Conservation (phyloP, 331 rosid species). For the Malus hybrid region DNA sequence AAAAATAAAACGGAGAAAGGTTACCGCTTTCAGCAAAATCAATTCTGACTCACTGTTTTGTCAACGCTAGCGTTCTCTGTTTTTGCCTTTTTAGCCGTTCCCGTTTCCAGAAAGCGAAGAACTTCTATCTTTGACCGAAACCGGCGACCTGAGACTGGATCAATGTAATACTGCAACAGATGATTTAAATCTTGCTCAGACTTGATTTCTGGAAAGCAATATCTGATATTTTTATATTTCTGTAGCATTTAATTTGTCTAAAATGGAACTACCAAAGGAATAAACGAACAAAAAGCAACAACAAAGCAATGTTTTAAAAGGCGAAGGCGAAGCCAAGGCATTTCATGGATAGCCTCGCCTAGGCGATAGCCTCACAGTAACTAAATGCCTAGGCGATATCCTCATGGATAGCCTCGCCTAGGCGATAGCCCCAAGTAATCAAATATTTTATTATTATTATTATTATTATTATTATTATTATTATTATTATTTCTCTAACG, state of each 20-base stretch:
- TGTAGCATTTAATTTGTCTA: neutral
- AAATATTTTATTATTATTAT: no score
- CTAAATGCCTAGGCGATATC: no score
- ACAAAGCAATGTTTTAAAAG: neutral
- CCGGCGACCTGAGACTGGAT: constrained; percentile 37
- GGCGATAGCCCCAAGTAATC: no score
- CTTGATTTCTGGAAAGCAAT: neutral
- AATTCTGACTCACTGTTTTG: constrained; percentile 22
- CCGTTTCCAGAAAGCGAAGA: constrained; percentile 43
- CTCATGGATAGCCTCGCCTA: no score
- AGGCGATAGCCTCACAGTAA: no score
- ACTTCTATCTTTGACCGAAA: constrained; percentile 59
- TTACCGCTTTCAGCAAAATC: neutral
- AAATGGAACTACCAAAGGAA: neutral
- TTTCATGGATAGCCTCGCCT: no score
- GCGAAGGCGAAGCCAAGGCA: no score
- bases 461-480: no score
- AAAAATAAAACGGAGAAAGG: neutral
- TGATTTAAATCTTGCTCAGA: constrained; percentile 1
- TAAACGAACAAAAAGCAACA: neutral
- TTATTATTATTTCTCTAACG: no score
- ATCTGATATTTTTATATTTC: neutral
- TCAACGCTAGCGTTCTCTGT: constrained; percentile 19
- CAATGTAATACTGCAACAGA: constrained; percentile 47
- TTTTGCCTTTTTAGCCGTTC: constrained; percentile 28